Evolutionary conservation across 495 filamentous ascomycete species (phyloP).

Genomic region (Penicillium canescens): DNA sequence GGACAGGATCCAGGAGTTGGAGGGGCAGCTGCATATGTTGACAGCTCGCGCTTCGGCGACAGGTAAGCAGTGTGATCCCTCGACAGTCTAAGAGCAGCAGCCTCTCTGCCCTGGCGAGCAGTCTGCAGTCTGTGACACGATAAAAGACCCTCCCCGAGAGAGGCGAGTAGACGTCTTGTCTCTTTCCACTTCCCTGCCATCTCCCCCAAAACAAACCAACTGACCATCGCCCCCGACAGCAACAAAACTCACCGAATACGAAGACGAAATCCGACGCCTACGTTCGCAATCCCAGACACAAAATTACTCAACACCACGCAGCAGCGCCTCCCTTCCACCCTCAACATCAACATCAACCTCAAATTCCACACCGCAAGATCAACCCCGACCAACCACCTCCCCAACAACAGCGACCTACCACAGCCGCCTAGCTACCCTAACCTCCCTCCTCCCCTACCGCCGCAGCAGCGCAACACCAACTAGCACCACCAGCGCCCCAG

Average conservation of each 20-base stretch:
- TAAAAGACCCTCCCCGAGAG: not conserved
- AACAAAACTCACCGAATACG: slow-evolving; percentile 90
- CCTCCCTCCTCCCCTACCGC: slow-evolving; percentile 64
- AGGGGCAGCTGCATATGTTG: slow-evolving; percentile 72
- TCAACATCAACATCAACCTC: slow-evolving; percentile 21
- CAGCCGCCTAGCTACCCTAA: slow-evolving; percentile 56
- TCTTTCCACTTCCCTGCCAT: not conserved
- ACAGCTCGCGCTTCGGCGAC: slow-evolving; percentile 77
- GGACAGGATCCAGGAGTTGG: slow-evolving; percentile 73
- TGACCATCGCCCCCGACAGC: slow-evolving; percentile 30
- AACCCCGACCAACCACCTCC: slow-evolving; percentile 27
- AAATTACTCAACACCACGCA: slow-evolving; percentile 25
- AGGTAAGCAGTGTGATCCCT: slow-evolving; percentile 47
- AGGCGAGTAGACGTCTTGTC: too few species aligned
- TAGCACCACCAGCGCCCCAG: slow-evolving; percentile 40
- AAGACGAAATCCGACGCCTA: slow-evolving; percentile 78
- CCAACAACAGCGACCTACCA: slow-evolving; percentile 25
- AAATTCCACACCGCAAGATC: not conserved
- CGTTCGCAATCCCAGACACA: slow-evolving; percentile 42
- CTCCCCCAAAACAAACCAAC: not conserved
- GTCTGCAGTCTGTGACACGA: not conserved
- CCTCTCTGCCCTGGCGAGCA: too few species aligned
- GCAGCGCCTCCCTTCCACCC: slow-evolving; percentile 34
- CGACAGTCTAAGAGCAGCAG: not conserved
- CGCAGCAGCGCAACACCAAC: slow-evolving; percentile 44